phyloP scores from a whole-genome alignment of 176 grass and related monocot species.

The Leersia perrieri region DNA sequence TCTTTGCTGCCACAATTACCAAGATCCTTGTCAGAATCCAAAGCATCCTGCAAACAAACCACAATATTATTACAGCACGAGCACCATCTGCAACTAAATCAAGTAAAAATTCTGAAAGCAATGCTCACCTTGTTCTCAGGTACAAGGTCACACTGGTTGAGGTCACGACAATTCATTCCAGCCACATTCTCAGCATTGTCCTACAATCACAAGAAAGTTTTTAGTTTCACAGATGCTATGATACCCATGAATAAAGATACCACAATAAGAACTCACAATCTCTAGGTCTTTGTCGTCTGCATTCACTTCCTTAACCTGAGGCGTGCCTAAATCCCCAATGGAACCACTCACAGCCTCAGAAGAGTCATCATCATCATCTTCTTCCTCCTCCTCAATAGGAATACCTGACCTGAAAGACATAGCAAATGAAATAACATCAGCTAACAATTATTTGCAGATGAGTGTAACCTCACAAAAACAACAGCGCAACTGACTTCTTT shows the following conservation, averaged over 20 bases:
- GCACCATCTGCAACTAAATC: neutral
- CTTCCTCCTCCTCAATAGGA: constrained; percentile 31
- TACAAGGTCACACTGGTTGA: constrained; percentile 15
- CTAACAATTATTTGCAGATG: too few species aligned
- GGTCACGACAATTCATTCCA: neutral
- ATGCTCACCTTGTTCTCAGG: constrained; percentile 34
- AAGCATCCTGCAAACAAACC: constrained; percentile 26
- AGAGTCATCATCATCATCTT: constrained; percentile 4
- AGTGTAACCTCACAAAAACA: neutral
- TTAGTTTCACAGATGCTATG: constrained; percentile 4
- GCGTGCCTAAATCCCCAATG: neutral
- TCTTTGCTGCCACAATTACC: neutral
- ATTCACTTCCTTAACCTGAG: constrained; percentile 23
- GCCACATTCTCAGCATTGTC: constrained; percentile 26
- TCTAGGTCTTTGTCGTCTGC: constrained; percentile 14
- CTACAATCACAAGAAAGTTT: constrained; percentile 13
- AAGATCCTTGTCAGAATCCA: constrained; percentile 12
- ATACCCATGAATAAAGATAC: constrained; percentile 1
- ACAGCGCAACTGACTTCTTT: constrained; percentile 48
- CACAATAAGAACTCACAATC: constrained; percentile 35
- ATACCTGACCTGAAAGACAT: constrained; percentile 42
- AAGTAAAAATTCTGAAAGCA: neutral
- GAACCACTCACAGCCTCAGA: constrained; percentile 21
- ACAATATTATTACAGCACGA: neutral
- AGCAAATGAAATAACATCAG: neutral